phyloP scores from a whole-genome alignment of 305 asterid species.

The Fraxinus greggii region DNA sequence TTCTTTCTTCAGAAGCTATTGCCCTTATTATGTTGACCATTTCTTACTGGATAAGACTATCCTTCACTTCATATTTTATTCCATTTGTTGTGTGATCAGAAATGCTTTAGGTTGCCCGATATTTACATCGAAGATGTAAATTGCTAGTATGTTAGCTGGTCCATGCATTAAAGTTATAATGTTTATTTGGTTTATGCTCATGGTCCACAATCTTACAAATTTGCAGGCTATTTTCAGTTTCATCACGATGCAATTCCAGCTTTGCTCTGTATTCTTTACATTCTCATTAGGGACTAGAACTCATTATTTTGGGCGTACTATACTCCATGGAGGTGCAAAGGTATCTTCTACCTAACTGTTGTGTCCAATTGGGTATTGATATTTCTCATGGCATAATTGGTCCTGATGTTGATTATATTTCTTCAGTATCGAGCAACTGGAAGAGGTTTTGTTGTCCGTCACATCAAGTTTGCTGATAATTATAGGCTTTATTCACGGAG shows the following conservation, averaged over 20 bases:
- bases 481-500: constrained; percentile 96
- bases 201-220: constrained; percentile 12
- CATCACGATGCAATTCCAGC: constrained; percentile 98
- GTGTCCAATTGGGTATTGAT: constrained; percentile 9
- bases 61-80: not conserved
- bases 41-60: constrained; percentile 4
- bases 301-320: constrained; percentile 96
- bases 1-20: constrained; percentile 3
- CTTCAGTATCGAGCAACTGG: constrained; percentile 96
- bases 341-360: constrained; percentile 37
- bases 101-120: constrained; percentile 9
- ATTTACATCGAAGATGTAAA: not conserved
- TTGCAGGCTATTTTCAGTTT: constrained; percentile 95
- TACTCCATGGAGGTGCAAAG: constrained; percentile 99
- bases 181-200: not conserved
- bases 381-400: constrained; percentile 17
- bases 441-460: constrained; percentile 96
- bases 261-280: constrained; percentile 93
- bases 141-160: not conserved
- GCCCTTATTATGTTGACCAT: constrained; percentile 2
- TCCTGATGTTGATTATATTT: constrained; percentile 22
- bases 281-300: constrained; percentile 95
- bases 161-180: not conserved
- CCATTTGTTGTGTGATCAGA: not conserved
- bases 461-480: constrained; percentile 94